Evolutionary conservation across 1,284 basidiomycete genomes (phyloP), one percentile per base, ranked within the genome.

Genomic region (Apiotrichum porosum): DNA sequence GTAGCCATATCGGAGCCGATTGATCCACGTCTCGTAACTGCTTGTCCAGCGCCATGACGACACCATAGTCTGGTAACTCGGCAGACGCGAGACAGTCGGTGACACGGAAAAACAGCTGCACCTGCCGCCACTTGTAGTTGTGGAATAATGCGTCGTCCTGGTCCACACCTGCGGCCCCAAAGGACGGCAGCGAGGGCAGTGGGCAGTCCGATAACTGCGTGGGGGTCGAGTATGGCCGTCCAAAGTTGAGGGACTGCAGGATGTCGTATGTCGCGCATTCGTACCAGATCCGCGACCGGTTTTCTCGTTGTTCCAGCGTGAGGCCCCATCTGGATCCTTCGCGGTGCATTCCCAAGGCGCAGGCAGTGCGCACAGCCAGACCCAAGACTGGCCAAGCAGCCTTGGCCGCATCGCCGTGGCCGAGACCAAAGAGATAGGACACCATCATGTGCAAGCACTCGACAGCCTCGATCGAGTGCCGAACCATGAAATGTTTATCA

Each of bases 171-270:
- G 40, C 51, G 22, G 49, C 47, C 9, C n/a, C n/a, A n/a, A n/a
- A n/a, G 6, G 49, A 37, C 4, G 37, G 51, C 39, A 51, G 40
- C 9, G 42, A 38, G 3, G 51, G 53, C 24, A 42, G 44, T 5
- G 52, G 51, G 32, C 44, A 44, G 40, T 49, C 51, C 37, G 52
- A 49, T 22, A 61, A 46, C 40, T 58, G 54, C 13, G 37, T 31
- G 18, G 57, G 57, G 30, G 46, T 49, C 19, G 52, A 49, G 45
- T 61, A 61, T 17, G 59, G 59, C 9, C 59, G 59, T 3, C 59
- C 59, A 46, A 58, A 61, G 49, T 61, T 61, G 40, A 61, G 54
- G n/a, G 44, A 50, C 37, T 58, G 59, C 14, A 60, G 42, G 10
- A 58, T 44, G 24, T 60, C 58, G 34, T 60, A 60, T 1, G 52